Evolutionary conservation across 257 asterid genomes (phyloP).

Genomic region (Solanum phureja): DNA sequence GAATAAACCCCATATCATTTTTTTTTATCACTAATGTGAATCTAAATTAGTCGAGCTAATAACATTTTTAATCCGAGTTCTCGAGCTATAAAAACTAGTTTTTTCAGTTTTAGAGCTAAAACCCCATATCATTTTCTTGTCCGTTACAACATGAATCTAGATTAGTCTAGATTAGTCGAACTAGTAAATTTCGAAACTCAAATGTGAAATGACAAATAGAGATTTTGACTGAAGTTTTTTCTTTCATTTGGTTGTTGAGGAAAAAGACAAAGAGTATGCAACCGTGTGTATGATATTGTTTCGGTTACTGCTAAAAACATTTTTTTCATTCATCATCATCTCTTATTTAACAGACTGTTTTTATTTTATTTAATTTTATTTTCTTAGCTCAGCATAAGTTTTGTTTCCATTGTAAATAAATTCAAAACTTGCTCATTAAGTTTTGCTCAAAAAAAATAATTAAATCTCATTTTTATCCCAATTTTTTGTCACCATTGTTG

Average conservation of each 20-base stretch:
- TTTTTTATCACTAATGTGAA: neutral
- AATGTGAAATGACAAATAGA: neutral
- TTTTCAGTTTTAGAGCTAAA: neutral
- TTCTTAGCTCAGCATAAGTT: neutral
- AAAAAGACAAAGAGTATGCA: slow-evolving; percentile 39
- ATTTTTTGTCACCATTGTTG: neutral
- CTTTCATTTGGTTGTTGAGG: slow-evolving; percentile 28
- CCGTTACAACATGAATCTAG: neutral
- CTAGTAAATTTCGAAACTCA: neutral
- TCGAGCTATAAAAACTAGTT: neutral
- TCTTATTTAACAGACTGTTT: neutral
- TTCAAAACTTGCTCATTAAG: neutral
- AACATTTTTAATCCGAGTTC: neutral
- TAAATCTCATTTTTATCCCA: neutral
- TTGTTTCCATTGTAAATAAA: neutral
- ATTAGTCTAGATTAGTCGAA: neutral
- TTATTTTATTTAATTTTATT: neutral
- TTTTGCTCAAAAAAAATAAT: neutral
- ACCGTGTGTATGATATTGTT: slow-evolving; percentile 12
- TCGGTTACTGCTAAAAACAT: slow-evolving; percentile 15
- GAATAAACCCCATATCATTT: neutral
- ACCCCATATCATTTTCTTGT: neutral
- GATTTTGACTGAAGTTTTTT: neutral
- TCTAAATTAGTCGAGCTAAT: neutral
- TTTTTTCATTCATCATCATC: neutral